Evolutionary conservation across 352 stramenopile species (phyloP).

Genomic region (Phytopythium cucurbitacearum): DNA sequence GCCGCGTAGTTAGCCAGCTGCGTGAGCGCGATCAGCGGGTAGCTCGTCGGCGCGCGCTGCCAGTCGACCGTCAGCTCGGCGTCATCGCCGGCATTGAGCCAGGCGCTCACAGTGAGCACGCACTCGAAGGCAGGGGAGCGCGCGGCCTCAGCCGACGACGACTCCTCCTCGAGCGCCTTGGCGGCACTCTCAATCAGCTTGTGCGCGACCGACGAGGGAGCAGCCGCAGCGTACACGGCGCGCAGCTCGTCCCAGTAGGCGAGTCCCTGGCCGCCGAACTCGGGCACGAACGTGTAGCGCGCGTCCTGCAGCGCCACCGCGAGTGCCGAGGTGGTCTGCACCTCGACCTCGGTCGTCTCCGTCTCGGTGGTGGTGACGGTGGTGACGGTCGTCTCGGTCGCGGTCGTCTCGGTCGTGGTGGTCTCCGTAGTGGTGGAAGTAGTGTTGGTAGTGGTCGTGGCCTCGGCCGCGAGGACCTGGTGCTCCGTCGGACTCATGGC

Average conservation of each 20-base stretch:
- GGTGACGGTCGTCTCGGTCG: constrained; percentile 23
- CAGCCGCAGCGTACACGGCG: constrained; percentile 34
- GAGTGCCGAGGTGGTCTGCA: constrained; percentile 12
- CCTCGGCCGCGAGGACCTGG: constrained; percentile 7
- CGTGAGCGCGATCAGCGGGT: constrained; percentile 71
- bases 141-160: constrained; percentile 25
- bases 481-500: constrained; percentile 4
- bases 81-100: constrained; percentile 31
- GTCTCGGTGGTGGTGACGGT: constrained; percentile 11
- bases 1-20: constrained; percentile 76
- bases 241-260: constrained; percentile 65
- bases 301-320: constrained; percentile 14
- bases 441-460: constrained; percentile 9
- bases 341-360: constrained; percentile 1
- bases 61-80: constrained; percentile 7
- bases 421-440: constrained; percentile 14
- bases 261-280: constrained; percentile 72
- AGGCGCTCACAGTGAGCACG: constrained; percentile 41
- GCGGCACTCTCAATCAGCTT: constrained; percentile 41
- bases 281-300: constrained; percentile 31
- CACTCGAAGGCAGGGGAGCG: constrained; percentile 48
- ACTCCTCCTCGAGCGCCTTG: constrained; percentile 49
- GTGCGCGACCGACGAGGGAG: constrained; percentile 16
- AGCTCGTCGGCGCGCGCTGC: constrained; percentile 64
- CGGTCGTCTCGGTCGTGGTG: constrained; percentile 12